Evolutionary conservation across 805 yeast genomes (phyloP).

Genomic region (Suhomyces sp.): DNA sequence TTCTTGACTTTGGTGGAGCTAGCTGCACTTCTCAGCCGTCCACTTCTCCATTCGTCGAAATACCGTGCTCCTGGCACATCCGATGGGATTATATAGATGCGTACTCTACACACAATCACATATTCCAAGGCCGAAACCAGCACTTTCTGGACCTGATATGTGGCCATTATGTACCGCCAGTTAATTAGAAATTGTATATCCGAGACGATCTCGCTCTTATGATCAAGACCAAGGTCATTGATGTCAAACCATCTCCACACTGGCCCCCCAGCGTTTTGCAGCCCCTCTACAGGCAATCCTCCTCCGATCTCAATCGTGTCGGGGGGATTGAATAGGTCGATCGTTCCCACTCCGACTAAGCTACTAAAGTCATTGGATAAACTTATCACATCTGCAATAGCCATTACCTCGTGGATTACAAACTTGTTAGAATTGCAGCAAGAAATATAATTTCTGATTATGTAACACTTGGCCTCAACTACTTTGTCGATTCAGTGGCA

Average conservation of each 20-base stretch:
- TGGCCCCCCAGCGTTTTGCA: not conserved
- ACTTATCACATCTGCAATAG: conserved; percentile 13
- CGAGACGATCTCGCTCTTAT: conserved; percentile 18
- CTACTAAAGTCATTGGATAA: conserved; percentile 40
- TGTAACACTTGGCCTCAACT: no score
- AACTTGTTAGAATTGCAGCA: no score
- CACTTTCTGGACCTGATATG: conserved; percentile 31
- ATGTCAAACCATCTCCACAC: conserved; percentile 58
- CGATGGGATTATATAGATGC: conserved; percentile 49
- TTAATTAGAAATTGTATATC: conserved; percentile 45
- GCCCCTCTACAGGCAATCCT: not conserved
- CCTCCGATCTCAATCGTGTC: conserved; percentile 7
- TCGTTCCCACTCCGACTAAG: conserved; percentile 48
- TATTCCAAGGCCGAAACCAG: not conserved
- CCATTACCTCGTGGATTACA: not conserved
- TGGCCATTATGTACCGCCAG: conserved; percentile 42
- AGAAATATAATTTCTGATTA: not conserved
- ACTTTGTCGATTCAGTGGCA: no score
- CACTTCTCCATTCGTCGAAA: conserved; percentile 34
- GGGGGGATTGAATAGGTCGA: conserved; percentile 46
- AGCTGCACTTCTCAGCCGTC: conserved; percentile 29
- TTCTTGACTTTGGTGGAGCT: conserved; percentile 22
- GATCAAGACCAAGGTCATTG: conserved; percentile 25
- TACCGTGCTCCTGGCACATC: conserved; percentile 38
- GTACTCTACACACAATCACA: conserved; percentile 17